A percentile compares a stretch with the other conserved stretches of the same genome.
These are phyloP conservation scores for Aspergillus unguis DNA, from an alignment of 2,329 filamentous ascomycete genomes.

Conservation along the genomic window DNA sequence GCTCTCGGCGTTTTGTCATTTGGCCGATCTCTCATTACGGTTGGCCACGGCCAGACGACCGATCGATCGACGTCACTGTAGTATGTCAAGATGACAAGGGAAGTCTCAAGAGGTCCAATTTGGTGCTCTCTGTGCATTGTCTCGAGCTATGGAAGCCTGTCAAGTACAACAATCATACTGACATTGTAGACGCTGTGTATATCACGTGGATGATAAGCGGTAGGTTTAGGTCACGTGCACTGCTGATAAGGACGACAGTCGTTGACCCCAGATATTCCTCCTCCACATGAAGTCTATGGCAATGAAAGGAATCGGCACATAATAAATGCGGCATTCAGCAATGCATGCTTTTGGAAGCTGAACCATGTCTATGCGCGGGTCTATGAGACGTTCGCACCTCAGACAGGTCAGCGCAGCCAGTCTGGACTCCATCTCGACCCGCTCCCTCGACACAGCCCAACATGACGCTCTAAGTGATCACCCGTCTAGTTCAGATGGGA, in stretches of 20 bases:
- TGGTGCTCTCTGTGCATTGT: too few species aligned
- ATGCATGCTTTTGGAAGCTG: slow-evolving; percentile 20
- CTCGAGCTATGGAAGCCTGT: too few species aligned
- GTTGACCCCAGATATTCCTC: background rate
- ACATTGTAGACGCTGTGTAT: too few species aligned
- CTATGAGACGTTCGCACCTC: slow-evolving; percentile 40
- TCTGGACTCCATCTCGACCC: slow-evolving; percentile 33
- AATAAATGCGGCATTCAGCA: background rate
- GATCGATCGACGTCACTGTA: too few species aligned
- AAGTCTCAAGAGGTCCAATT: too few species aligned
- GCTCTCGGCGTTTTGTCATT: background rate
- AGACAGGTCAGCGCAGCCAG: slow-evolving; percentile 42
- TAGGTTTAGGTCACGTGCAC: too few species aligned
- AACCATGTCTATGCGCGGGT: slow-evolving; percentile 39
- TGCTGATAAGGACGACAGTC: too few species aligned
- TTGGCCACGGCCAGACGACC: too few species aligned
- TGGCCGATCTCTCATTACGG: background rate
- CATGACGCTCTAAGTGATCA: slow-evolving; percentile 22
- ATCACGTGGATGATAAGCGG: too few species aligned
- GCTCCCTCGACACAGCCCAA: slow-evolving; percentile 28
- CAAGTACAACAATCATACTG: too few species aligned
- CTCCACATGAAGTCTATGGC: background rate
- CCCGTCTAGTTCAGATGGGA: slow-evolving; percentile 26
- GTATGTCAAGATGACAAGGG: too few species aligned
- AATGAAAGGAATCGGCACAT: too few species aligned